phyloP scores from a whole-genome alignment of 306 rosid species.

The Mucuna pruriens region DNA sequence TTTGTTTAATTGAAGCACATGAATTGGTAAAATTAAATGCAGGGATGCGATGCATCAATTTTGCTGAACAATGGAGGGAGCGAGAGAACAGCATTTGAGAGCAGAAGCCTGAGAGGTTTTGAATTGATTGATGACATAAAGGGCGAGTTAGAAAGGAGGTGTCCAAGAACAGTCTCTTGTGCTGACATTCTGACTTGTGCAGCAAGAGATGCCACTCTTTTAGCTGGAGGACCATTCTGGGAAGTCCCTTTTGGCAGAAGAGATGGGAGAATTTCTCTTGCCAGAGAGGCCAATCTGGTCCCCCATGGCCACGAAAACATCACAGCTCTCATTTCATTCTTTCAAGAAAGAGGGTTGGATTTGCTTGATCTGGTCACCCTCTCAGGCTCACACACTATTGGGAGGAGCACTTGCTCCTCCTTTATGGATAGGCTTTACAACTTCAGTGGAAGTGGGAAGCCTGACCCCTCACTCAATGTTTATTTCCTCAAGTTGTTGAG shows the following conservation, averaged over 20 bases:
- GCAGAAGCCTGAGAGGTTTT: slow-evolving; percentile 80
- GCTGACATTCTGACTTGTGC: slow-evolving; percentile 88
- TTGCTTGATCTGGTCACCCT: slow-evolving; percentile 81
- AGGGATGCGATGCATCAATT: slow-evolving; percentile 91
- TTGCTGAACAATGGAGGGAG: slow-evolving; percentile 61
- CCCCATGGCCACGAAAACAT: slow-evolving; percentile 89
- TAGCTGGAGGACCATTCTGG: slow-evolving; percentile 94
- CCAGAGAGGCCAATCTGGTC: slow-evolving; percentile 68
- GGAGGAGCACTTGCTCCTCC: slow-evolving; percentile 66
- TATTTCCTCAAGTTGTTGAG: slow-evolving; percentile 56
- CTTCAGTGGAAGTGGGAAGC: slow-evolving; percentile 60
- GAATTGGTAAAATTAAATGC: slow-evolving; percentile 25
- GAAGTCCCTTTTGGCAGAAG: slow-evolving; percentile 80
- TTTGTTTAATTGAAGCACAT: slow-evolving; percentile 4
- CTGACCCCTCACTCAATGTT: slow-evolving; percentile 67
- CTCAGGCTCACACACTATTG: slow-evolving; percentile 88
- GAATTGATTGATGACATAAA: slow-evolving; percentile 75
- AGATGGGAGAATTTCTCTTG: slow-evolving; percentile 69
- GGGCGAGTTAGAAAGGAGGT: slow-evolving; percentile 59
- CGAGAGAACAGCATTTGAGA: slow-evolving; percentile 67
- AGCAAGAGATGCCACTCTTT: slow-evolving; percentile 84
- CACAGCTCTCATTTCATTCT: slow-evolving; percentile 55
- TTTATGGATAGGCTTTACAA: slow-evolving; percentile 61
- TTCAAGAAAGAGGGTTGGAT: slow-evolving; percentile 58
- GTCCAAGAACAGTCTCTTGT: slow-evolving; percentile 85